Percentiles rank a stretch among this genome's conserved stretches.
phyloP scores from a whole-genome alignment of 1,284 basidiomycete species.

The Leccinum subrobustum region DNA sequence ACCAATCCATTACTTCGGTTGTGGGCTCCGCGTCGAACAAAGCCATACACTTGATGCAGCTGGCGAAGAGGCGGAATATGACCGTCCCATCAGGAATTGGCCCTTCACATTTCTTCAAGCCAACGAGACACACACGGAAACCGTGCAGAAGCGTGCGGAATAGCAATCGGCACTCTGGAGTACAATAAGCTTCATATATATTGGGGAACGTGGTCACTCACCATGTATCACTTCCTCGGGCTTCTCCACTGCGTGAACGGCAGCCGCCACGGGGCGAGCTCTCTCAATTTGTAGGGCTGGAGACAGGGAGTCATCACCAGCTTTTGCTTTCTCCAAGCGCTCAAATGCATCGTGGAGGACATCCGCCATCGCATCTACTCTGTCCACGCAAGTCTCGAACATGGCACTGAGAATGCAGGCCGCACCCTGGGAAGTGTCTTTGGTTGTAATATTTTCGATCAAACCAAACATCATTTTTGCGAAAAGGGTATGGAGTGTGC shows the following conservation, averaged over 20 bases:
- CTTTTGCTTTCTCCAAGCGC: slow-evolving; percentile 50
- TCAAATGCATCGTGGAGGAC: slow-evolving; percentile 60
- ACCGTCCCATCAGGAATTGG: slow-evolving; percentile 84
- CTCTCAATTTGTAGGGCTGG: slow-evolving; percentile 72
- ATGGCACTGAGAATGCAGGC: slow-evolving; percentile 70
- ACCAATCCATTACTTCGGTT: slow-evolving; percentile 86
- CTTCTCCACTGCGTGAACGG: slow-evolving; percentile 74
- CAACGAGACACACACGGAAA: slow-evolving; percentile 80
- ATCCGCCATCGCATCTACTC: slow-evolving; percentile 79
- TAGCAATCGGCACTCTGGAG: slow-evolving; percentile 77
- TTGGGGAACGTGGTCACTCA: slow-evolving; percentile 33
- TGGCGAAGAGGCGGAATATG: slow-evolving; percentile 86
- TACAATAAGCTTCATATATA: slow-evolving; percentile 11
- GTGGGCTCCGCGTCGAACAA: slow-evolving; percentile 83
- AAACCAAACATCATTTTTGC: slow-evolving; percentile 93
- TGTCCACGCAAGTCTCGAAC: slow-evolving; percentile 84
- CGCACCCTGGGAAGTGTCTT: slow-evolving; percentile 70
- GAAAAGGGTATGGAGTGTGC: slow-evolving; percentile 87
- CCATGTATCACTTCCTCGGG: slow-evolving; percentile 74
- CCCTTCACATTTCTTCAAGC: slow-evolving; percentile 79
- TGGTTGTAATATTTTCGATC: slow-evolving; percentile 79
- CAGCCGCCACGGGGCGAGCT: slow-evolving; percentile 72
- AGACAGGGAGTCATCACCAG: slow-evolving; percentile 40
- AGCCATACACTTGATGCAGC: slow-evolving; percentile 82
- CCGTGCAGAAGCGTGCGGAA: slow-evolving; percentile 91